Conservation (phyloP, 176 grass and related monocot genomes). For the Otatea glauca region DNA sequence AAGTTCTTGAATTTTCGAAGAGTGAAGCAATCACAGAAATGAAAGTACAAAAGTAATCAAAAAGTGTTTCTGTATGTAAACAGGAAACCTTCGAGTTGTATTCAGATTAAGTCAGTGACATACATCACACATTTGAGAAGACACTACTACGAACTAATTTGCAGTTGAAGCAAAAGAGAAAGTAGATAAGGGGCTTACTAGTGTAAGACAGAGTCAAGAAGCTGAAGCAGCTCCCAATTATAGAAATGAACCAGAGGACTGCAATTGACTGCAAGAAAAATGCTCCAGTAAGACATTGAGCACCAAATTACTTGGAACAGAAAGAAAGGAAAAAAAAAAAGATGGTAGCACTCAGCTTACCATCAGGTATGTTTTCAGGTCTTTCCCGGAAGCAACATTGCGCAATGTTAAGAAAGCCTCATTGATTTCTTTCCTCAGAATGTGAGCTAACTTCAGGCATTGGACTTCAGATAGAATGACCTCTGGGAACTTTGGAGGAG, state of each 20-base stretch:
- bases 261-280: conserved; percentile 59
- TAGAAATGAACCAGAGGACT: conserved; percentile 74
- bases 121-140: not conserved
- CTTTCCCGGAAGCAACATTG: conserved; percentile 77
- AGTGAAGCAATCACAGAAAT: not conserved
- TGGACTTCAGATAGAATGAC: conserved; percentile 65
- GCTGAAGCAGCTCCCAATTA: conserved; percentile 84
- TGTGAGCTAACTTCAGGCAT: conserved; percentile 55
- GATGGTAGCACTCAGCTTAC: conserved; percentile 28
- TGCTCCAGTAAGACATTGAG: conserved; percentile 11
- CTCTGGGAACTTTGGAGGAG: conserved; percentile 80
- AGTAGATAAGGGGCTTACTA: conserved; percentile 40
- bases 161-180: not conserved
- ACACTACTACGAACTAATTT: not conserved
- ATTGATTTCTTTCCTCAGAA: conserved; percentile 73
- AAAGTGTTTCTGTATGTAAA: not conserved
- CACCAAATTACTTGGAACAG: not conserved
- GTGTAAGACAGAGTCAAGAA: conserved; percentile 85
- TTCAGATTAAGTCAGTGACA: not conserved
- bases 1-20: not conserved
- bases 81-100: not conserved
- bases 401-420: conserved; percentile 77
- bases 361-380: conserved; percentile 66
- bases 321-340: not conserved
- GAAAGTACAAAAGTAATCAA: not conserved